Percentiles rank a stretch among this genome's conserved stretches.
Conservation (phyloP, 495 filamentous ascomycete species). For the Antarctomyces pellizariae region DNA sequence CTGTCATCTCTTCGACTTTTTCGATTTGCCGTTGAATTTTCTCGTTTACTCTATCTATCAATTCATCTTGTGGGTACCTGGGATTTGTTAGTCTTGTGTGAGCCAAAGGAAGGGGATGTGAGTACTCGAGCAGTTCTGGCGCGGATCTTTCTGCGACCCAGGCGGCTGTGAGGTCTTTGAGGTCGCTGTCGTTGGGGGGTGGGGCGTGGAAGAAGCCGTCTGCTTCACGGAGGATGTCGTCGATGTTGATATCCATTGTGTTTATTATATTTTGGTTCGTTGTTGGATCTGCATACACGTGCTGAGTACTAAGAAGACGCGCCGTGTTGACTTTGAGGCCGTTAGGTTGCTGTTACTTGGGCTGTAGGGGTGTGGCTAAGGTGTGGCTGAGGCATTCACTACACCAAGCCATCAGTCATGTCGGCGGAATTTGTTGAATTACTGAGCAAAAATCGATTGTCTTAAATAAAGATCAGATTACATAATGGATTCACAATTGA, state of each 20-base stretch:
- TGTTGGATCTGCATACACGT: too few relatives aligned
- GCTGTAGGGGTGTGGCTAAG: too few relatives aligned
- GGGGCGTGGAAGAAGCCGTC: conserved; percentile 31
- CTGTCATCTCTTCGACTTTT: conserved; percentile 52
- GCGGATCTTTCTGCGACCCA: conserved; percentile 84
- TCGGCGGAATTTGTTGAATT: too few relatives aligned
- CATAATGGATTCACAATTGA: too few relatives aligned
- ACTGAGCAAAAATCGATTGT: too few relatives aligned
- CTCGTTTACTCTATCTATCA: conserved; percentile 52
- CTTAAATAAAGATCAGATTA: too few relatives aligned
- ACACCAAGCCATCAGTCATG: too few relatives aligned
- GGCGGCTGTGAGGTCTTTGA: conserved; percentile 71
- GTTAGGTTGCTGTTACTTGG: too few relatives aligned
- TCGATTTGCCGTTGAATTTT: conserved; percentile 46
- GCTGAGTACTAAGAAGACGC: too few relatives aligned
- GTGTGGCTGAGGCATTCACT: too few relatives aligned
- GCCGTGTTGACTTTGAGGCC: too few relatives aligned
- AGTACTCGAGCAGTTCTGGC: conserved; percentile 46
- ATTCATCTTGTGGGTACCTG: conserved; percentile 25
- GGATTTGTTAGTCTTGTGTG: conserved; percentile 1
- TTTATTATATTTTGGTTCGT: too few relatives aligned
- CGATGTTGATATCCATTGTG: conserved; percentile 67
- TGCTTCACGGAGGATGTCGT: conserved; percentile 69
- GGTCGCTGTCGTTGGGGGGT: conserved; percentile 42
- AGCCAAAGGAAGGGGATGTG: not conserved